Evolutionary conservation across 176 grass and related monocot species (phyloP).

Genomic region (Phragmites australis): DNA sequence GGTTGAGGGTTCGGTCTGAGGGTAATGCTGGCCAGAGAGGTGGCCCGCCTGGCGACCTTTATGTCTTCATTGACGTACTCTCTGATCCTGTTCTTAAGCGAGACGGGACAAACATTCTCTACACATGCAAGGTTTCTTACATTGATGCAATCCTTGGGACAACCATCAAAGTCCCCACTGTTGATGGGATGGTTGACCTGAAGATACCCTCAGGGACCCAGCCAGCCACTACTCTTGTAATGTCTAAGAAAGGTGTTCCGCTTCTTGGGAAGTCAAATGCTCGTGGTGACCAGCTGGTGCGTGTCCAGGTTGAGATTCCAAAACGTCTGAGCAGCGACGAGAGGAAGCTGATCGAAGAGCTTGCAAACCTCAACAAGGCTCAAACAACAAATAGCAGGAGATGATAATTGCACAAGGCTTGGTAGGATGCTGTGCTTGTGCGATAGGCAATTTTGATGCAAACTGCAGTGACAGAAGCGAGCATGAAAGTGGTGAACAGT

Average conservation of each 20-base stretch:
- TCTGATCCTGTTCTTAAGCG: conserved; percentile 92
- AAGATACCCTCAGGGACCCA: conserved; percentile 95
- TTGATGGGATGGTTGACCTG: conserved; percentile 83
- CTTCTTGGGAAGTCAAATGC: conserved; percentile 84
- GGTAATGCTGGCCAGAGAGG: conserved; percentile 87
- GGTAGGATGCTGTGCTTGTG: conserved; percentile 30
- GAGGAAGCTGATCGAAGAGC: conserved; percentile 89
- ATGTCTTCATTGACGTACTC: conserved; percentile 91
- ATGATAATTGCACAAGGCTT: conserved; percentile 40
- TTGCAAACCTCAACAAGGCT: conserved; percentile 71
- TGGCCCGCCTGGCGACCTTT: conserved; percentile 95
- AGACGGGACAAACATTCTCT: conserved; percentile 86
- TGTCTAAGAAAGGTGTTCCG: conserved; percentile 95
- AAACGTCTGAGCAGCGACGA: conserved; percentile 87
- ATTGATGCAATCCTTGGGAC: conserved; percentile 97
- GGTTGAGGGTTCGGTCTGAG: conserved; percentile 87
- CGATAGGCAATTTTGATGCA: conserved; percentile 50
- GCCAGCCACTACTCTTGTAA: conserved; percentile 84
- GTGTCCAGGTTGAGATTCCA: conserved; percentile 96
- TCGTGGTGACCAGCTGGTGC: conserved; percentile 89
- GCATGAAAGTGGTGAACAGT: background rate
- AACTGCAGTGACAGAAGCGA: conserved; percentile 33
- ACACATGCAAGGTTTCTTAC: conserved; percentile 97
- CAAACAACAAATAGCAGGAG: conserved; percentile 66
- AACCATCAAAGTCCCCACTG: conserved; percentile 89